Evolutionary conservation across 352 stramenopile genomes (phyloP), one percentile per base, ranked within the genome.

Genomic region (Nothophytophthora sp.): DNA sequence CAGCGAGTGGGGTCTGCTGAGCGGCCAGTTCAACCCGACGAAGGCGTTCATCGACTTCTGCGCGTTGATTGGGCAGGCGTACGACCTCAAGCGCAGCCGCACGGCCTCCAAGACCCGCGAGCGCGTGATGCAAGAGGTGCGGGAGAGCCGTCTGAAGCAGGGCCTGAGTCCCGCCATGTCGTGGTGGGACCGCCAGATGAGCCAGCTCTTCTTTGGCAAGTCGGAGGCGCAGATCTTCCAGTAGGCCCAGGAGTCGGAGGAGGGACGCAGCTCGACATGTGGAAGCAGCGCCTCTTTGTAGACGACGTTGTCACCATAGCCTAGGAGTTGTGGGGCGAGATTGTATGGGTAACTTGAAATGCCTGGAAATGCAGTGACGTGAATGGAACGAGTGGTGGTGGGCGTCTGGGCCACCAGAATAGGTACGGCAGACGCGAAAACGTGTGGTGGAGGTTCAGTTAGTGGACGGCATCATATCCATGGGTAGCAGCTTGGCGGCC

Each of bases 11-110:
- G 97, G 97, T 19, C 80, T 99, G 45, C 94, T 90, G 13, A 90
- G 73, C 50, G 74, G 79, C 53, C 97, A 99, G 63, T 99, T 96
- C 75, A 99, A 99, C 72, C 97, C 97, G 23, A 98, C 91, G 36
- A 99, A 99, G 74, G 70, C 98, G 15, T 96, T 99, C 73, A 99
- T 99, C 73, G 96, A 99, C 70, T 66, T 80, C 28, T 90, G 93
- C 43, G 94, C 93, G 4, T 33, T 71, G 0, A 52, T 99, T n/a
- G 97, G 97, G 15, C 77, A 99, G 28, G 96, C 97, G 2, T 97
- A 86, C 64, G 90, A 98, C 59, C 84, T 97, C 40, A 99, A 99
- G 76, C 86, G 96, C 51, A 97, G 92, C 56, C 96, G 88, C 46
- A 91, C 83, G 45, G 81, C 83, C 8, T 60, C 76, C 32, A 78